Conservation (phyloP, 2,329 filamentous ascomycete genomes). For the Camptophora hylomeconis region DNA sequence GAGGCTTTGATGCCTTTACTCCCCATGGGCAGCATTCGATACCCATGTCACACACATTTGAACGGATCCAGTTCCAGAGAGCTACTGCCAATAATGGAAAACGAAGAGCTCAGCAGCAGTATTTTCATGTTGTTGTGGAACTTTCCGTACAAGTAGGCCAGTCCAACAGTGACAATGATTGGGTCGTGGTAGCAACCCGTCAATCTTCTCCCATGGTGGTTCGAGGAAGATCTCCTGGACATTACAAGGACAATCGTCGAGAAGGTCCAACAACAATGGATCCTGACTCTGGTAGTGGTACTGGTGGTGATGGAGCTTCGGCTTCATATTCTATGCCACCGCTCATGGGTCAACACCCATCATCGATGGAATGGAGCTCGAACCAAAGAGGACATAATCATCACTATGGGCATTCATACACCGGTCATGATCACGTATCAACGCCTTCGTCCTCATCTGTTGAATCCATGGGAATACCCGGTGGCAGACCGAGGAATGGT, state of each 20-base stretch:
- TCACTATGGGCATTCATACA: not conserved
- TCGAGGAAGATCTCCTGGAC: constrained; percentile 69
- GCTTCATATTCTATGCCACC: constrained; percentile 7
- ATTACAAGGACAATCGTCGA: constrained; percentile 55
- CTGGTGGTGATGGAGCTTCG: constrained; percentile 23
- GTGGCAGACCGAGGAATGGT: not conserved
- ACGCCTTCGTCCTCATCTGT: not conserved
- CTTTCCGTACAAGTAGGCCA: constrained; percentile 57
- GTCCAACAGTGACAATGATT: constrained; percentile 35
- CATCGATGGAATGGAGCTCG: constrained; percentile 9
- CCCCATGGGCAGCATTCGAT: constrained; percentile 15
- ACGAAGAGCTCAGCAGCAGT: constrained; percentile 77
- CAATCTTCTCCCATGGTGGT: constrained; percentile 76
- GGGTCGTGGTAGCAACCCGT: constrained; percentile 56
- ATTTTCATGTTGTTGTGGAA: constrained; percentile 82
- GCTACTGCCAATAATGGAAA: constrained; percentile 92
- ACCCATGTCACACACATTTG: constrained; percentile 52
- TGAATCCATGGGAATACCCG: no score
- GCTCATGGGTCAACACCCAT: constrained; percentile 2
- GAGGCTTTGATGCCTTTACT: constrained; percentile 14
- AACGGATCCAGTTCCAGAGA: constrained; percentile 88
- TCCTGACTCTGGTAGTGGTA: constrained; percentile 47
- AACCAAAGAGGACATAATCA: not conserved
- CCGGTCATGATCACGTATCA: not conserved
- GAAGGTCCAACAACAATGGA: constrained; percentile 60